These are phyloP conservation scores for Pholiota adiposa DNA, from an alignment of 1,284 basidiomycete species.

Conservation along the genomic window DNA sequence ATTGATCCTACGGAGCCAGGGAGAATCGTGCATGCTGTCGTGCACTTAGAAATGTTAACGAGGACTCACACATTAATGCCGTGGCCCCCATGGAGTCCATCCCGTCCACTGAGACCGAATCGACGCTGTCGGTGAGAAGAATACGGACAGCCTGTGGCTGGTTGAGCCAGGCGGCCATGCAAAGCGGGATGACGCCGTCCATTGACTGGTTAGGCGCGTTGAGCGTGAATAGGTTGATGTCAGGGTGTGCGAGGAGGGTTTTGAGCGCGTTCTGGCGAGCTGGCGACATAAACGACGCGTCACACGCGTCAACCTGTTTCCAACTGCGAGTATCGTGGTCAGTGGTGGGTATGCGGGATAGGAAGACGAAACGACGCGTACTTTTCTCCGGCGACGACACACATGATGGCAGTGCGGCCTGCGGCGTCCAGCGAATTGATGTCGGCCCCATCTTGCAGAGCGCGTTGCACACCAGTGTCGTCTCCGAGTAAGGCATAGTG, in stretches of 20 bases:
- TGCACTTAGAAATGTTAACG: no score
- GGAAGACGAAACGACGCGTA: constrained; percentile 36
- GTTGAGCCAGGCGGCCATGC: constrained; percentile 77
- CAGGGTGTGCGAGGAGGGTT: constrained; percentile 53
- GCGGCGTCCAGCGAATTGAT: constrained; percentile 63
- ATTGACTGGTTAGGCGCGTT: constrained; percentile 64
- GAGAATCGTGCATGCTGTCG: constrained; percentile 10
- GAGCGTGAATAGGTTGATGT: constrained; percentile 65
- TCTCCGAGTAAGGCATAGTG: constrained; percentile 61
- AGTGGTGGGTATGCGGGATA: not conserved
- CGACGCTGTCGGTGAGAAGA: constrained; percentile 61
- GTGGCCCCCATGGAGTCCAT: constrained; percentile 74
- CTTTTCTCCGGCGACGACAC: constrained; percentile 72
- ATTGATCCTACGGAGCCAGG: constrained; percentile 14
- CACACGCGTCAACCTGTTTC: constrained; percentile 66
- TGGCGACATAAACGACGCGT: constrained; percentile 63
- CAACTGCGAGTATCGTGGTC: constrained; percentile 45
- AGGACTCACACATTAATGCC: constrained; percentile 79
- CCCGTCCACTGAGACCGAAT: constrained; percentile 68
- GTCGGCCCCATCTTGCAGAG: constrained; percentile 64
- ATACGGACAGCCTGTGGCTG: constrained; percentile 57
- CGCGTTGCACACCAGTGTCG: constrained; percentile 51
- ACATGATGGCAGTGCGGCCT: constrained; percentile 65
- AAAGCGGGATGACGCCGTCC: constrained; percentile 73
- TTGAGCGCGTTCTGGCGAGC: constrained; percentile 59